Evolutionary conservation across 352 stramenopile species (phyloP).

Genomic region (Globisporangium echinulatum): DNA sequence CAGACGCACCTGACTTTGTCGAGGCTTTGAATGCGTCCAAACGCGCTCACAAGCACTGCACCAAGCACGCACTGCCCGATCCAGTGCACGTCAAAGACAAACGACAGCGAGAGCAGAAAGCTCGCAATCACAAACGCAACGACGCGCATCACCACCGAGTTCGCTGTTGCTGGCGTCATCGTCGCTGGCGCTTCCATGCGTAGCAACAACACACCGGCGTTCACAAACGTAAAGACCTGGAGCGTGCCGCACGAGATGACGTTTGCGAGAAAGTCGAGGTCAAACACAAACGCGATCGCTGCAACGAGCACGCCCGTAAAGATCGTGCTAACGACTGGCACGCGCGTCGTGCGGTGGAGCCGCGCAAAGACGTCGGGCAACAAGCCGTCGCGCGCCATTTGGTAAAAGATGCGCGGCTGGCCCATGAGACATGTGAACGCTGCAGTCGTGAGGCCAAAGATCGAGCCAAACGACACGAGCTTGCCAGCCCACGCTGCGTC

Average conservation of each 20-base stretch:
- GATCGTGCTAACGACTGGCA: constrained; percentile 79
- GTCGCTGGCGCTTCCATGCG: constrained; percentile 30
- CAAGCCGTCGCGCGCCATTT: constrained; percentile 85
- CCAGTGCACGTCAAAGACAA: constrained; percentile 62
- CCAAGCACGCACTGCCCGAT: constrained; percentile 28
- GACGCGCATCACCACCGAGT: constrained; percentile 31
- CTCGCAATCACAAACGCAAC: constrained; percentile 52
- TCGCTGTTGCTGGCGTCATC: background rate
- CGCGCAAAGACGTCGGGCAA: constrained; percentile 58
- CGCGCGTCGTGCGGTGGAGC: constrained; percentile 52
- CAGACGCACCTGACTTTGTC: constrained; percentile 45
- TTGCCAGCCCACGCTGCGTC: constrained; percentile 60
- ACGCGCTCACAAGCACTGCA: constrained; percentile 30
- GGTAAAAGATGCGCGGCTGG: constrained; percentile 90
- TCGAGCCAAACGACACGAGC: constrained; percentile 89
- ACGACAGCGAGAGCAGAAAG: constrained; percentile 57
- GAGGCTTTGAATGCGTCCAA: constrained; percentile 45
- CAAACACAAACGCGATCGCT: constrained; percentile 81
- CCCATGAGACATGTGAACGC: constrained; percentile 91
- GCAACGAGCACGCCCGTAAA: constrained; percentile 82
- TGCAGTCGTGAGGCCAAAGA: constrained; percentile 88
- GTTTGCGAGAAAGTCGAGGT: constrained; percentile 88
- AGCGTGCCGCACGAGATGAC: constrained; percentile 89
- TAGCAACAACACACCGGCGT: constrained; percentile 85
- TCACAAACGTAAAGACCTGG: constrained; percentile 92